Evolutionary conservation across 164 flowering plant species (phyloP), one percentile per base, ranked within the genome.

Genomic region (Liriodendron chinense): DNA sequence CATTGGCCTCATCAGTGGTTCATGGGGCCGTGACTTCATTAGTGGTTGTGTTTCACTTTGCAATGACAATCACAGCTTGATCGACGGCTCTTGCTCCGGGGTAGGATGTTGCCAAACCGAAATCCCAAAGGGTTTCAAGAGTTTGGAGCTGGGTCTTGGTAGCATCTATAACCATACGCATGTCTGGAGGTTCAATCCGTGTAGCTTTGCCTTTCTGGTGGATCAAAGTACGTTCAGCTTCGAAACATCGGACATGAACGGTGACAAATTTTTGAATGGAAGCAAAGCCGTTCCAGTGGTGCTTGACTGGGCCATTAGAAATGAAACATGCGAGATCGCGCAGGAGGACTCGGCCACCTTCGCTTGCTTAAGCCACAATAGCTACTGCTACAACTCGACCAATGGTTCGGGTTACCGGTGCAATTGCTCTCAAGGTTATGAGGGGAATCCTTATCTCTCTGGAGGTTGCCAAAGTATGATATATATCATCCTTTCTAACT

Each of bases 391-490:
- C 20, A 7, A 76, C 16, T 72, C 76, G 0, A 49, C 13, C n/a
- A 64, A 76, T 1, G 70, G 76, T 2, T 57, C 57, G 10, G 81
- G 78, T 1, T 76, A 79, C 72, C 65, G 49, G 20, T 79, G 82
- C 50, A 8, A 25, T 18, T 79, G 82, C 43, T 28, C 18, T 1
- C 1, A 25, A 48, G 81, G 76, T 18, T 72, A 75, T 20, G 9
- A 64, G 7, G 82, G 82, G 34, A 79, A 79, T 7, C 82, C 82
- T 22, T 79, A 79, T 69, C 65, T 79, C 13, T 9, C 12, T 3
- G 18, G 69, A n/a, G 82, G 82, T 13, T 79, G 78, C 24, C 73
- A 76, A 79, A 76, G 82, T 72, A 53, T 20, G 18, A 62, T n/a
- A n/a, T n/a, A n/a, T 8, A 8, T 13, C 12, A 20, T 2, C 3